Conservation (phyloP, 2,329 filamentous ascomycete genomes). For the Cladobotryum mycophilum region DNA sequence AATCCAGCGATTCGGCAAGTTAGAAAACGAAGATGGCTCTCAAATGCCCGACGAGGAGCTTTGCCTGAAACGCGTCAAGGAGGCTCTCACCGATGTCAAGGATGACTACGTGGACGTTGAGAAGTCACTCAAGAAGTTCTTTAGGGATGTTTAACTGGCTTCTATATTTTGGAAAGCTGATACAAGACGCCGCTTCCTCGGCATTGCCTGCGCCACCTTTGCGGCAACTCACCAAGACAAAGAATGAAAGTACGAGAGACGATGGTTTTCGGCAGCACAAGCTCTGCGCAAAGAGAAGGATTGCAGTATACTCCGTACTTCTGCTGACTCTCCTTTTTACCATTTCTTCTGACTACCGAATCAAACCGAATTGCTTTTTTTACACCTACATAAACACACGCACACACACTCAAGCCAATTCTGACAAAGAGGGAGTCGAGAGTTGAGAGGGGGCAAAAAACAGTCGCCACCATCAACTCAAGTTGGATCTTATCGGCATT, state of each 20-base stretch:
- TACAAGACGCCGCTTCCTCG: not conserved
- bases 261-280: not conserved
- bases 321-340: not conserved
- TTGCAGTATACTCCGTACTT: not conserved
- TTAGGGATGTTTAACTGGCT: conserved; percentile 20
- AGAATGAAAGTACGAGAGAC: not conserved
- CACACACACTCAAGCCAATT: not conserved
- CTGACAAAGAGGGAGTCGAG: not conserved
- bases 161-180: not conserved
- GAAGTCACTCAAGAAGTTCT: conserved; percentile 64
- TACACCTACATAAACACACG: not conserved
- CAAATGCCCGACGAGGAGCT: conserved; percentile 59
- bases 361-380: not conserved
- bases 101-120: conserved; percentile 70
- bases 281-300: too few species aligned
- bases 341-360: not conserved
- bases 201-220: not conserved
- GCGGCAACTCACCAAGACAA: not conserved
- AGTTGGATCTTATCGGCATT: not conserved
- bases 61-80: conserved; percentile 63
- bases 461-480: not conserved
- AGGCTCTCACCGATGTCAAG: conserved; percentile 66
- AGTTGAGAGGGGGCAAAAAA: conserved; percentile 3
- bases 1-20: conserved; percentile 86
- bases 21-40: conserved; percentile 70